Evolutionary conservation across 2,329 filamentous ascomycete genomes (phyloP), one percentile per base, ranked within the genome.

Genomic region (Exophiala phaeomuriformis): DNA sequence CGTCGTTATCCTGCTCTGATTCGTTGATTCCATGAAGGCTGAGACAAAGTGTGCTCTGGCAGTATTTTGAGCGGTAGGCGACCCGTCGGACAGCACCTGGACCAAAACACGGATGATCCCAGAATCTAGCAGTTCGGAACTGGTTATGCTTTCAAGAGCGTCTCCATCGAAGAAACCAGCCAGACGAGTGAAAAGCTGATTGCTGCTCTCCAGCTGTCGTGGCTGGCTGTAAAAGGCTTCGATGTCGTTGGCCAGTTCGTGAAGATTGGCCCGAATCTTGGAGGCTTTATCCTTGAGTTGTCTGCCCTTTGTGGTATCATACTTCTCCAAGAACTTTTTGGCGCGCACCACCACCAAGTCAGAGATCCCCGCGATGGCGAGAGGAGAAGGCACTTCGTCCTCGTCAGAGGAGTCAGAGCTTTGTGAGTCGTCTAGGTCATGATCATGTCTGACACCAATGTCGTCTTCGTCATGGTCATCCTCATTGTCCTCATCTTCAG

Each of bases 141-240:
- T 98, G 0, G 93, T 98, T 49, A 96, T 90, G 67, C 89, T 95
- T 65, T 95, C 87, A 50, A 95, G 71, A 1, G 93, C 85, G 69
- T 96, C 88, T 0, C 85, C 84, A 64, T 94, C 86, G 63, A 98
- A 98, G 65, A 93, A 90, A 2, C 80, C 79, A 0, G 90, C 88
- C 53, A 98, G 74, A 47, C 79, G 81, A 32, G 77, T 75, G 70
- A 97, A 97, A 0, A 95, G 74, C 2, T 77, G 72, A 32, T 77
- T 74, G 7, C 86, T 88, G 39, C 79, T 65, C 2, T 46, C 47
- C 5, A 47, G 12, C 1, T 63, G 63, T 9, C 64, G 61, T 5
- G 67, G 65, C 32, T 67, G 55, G 5, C 66, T 64, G 67, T 91
- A 95, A 65, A 85, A 89, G 0, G 71, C 66, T 59, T 85, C 81